Conservation (phyloP, 2,329 filamentous ascomycete species). For the Coniochaeta ligniaria region DNA sequence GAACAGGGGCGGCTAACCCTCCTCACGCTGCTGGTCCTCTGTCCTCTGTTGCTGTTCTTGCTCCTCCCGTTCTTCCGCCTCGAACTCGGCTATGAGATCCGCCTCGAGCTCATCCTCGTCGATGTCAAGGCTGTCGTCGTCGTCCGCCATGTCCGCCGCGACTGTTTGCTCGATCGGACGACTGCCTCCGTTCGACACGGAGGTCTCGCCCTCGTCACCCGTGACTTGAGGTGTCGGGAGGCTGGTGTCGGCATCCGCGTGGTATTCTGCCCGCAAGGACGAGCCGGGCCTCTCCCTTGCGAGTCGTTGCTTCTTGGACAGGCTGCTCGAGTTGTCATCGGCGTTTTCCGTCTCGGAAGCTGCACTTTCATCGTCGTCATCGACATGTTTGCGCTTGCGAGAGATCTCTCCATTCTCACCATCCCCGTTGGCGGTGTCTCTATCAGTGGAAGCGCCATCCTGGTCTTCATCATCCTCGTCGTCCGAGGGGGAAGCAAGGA, state of each 20-base stretch:
- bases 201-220: constrained; percentile 31
- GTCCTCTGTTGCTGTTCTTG: constrained; percentile 5
- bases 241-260: constrained; percentile 23
- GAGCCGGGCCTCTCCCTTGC: constrained; percentile 34
- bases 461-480: constrained; percentile 35
- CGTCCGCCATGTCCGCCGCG: not conserved
- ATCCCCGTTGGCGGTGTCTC: constrained; percentile 25
- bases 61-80: constrained; percentile 26
- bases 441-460: constrained; percentile 14
- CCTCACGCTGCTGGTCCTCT: constrained; percentile 5
- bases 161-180: constrained; percentile 2
- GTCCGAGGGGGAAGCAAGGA: constrained; percentile 52
- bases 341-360: constrained; percentile 6
- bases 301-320: constrained; percentile 46
- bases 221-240: constrained; percentile 33
- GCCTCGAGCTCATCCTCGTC: constrained; percentile 54
- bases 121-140: constrained; percentile 25
- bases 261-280: constrained; percentile 31
- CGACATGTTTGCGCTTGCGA: constrained; percentile 7
- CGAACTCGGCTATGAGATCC: constrained; percentile 55
- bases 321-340: constrained; percentile 20
- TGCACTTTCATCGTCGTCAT: constrained; percentile 14
- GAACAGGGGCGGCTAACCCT: not conserved
- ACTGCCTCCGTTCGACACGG: constrained; percentile 18
- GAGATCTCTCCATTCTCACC: constrained; percentile 5